Conservation (phyloP, 2,329 filamentous ascomycete species). For the Ceratocystis destructans region DNA sequence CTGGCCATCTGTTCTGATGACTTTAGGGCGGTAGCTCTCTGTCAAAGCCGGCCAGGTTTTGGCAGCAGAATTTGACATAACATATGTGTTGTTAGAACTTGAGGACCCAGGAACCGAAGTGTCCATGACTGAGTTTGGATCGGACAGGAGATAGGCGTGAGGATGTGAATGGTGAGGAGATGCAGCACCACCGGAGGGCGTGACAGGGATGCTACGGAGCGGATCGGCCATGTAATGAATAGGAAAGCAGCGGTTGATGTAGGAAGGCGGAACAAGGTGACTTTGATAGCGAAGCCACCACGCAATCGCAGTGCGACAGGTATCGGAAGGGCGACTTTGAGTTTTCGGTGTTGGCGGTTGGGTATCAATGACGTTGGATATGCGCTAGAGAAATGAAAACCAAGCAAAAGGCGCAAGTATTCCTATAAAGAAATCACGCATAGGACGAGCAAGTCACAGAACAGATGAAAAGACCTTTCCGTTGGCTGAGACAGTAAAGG, state of each 20-base stretch:
- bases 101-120: constrained; percentile 32
- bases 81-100: constrained; percentile 64
- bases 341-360: neutral
- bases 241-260: neutral
- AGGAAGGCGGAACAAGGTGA: neutral
- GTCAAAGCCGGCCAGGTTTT: constrained; percentile 45
- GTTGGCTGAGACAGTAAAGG: neutral
- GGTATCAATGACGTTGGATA: constrained; percentile 18
- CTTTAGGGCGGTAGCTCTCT: constrained; percentile 72
- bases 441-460: neutral
- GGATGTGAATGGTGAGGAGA: neutral
- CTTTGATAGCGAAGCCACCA: neutral
- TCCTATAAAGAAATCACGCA: neutral
- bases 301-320: neutral
- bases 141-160: neutral
- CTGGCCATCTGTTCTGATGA: constrained; percentile 63
- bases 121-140: constrained; percentile 24
- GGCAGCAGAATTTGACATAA: constrained; percentile 76
- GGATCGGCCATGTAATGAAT: neutral
- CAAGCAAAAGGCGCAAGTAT: neutral
- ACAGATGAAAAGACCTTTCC: neutral
- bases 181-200: neutral
- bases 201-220: neutral
- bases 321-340: neutral
- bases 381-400: neutral